Percentiles rank a stretch among this genome's conserved stretches.
Conservation (phyloP, 148 eudicot species). For the Chenopodium suecicum region DNA sequence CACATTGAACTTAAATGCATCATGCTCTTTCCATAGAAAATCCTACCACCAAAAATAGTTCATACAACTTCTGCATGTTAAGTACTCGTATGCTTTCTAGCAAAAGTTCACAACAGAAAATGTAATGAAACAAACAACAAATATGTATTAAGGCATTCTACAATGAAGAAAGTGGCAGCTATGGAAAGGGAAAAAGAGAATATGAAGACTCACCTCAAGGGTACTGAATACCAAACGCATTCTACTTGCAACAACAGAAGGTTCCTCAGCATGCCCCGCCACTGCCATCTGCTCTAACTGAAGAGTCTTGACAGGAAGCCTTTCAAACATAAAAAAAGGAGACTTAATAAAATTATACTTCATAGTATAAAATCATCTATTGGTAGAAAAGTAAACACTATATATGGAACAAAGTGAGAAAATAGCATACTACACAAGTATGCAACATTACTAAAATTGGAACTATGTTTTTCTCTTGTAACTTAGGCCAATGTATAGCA, state of each 20-base stretch:
- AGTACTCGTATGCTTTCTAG: too few species aligned
- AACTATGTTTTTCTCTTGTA: too few species aligned
- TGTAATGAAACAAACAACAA: background rate
- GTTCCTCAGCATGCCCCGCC: conserved; percentile 74
- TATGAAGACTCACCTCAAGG: conserved; percentile 59
- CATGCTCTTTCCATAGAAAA: background rate
- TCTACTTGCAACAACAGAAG: conserved; percentile 88
- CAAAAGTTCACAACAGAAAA: background rate
- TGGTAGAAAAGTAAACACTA: too few species aligned
- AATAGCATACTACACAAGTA: too few species aligned
- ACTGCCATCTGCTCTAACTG: conserved; percentile 97
- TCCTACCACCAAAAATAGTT: background rate
- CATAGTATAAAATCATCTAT: too few species aligned
- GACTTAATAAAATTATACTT: background rate
- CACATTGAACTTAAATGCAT: background rate
- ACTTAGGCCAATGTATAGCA: too few species aligned
- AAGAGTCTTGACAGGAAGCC: conserved; percentile 98
- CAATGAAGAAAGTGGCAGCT: background rate
- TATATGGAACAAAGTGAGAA: too few species aligned
- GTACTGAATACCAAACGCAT: conserved; percentile 96
- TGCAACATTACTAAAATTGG: too few species aligned
- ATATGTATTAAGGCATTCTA: background rate
- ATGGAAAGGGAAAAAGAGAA: background rate
- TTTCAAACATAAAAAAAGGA: conserved; percentile 22
- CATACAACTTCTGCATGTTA: background rate